A percentile compares a stretch with the other conserved stretches of the same genome.
These are phyloP conservation scores for Ceriops zippeliana DNA, from an alignment of 345 rosid species.

Conservation along the genomic window DNA sequence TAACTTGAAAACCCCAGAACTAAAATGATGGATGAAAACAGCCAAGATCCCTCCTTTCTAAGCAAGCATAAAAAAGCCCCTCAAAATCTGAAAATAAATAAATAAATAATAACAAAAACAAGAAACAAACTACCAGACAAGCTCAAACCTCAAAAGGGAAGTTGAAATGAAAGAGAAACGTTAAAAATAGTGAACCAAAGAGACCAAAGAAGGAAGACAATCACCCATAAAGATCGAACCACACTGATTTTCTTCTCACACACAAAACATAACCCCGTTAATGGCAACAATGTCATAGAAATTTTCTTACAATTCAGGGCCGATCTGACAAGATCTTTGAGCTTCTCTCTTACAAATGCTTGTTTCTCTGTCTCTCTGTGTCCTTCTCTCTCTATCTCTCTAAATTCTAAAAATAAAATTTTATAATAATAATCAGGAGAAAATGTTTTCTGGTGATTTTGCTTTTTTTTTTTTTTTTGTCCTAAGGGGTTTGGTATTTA, in stretches of 20 bases:
- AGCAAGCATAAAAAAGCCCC: no score
- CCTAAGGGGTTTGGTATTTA: constrained; percentile 22
- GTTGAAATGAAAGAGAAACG: not conserved
- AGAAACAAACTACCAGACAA: not conserved
- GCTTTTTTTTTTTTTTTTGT: constrained; percentile 17
- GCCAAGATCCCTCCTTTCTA: not conserved
- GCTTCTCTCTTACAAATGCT: constrained; percentile 17
- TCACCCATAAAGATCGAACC: constrained; percentile 24
- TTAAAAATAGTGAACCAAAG: constrained; percentile 4
- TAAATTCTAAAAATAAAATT: constrained; percentile 8
- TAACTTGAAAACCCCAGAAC: not conserved
- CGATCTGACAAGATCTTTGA: constrained; percentile 53
- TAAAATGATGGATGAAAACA: not conserved
- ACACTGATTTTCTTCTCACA: constrained; percentile 7
- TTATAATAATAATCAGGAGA: not conserved
- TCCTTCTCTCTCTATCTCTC: not conserved
- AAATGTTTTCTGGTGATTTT: not conserved
- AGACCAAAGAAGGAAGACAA: constrained; percentile 6
- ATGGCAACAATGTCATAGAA: constrained; percentile 17
- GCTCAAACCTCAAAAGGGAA: not conserved
- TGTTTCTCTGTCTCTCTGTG: no score
- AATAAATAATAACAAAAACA: not conserved
- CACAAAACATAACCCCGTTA: not conserved
- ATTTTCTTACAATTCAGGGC: constrained; percentile 32
- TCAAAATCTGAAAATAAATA: no score